These are phyloP conservation scores for Beauveria asiatica DNA, from an alignment of 2,329 filamentous ascomycete species.

Conservation along the genomic window DNA sequence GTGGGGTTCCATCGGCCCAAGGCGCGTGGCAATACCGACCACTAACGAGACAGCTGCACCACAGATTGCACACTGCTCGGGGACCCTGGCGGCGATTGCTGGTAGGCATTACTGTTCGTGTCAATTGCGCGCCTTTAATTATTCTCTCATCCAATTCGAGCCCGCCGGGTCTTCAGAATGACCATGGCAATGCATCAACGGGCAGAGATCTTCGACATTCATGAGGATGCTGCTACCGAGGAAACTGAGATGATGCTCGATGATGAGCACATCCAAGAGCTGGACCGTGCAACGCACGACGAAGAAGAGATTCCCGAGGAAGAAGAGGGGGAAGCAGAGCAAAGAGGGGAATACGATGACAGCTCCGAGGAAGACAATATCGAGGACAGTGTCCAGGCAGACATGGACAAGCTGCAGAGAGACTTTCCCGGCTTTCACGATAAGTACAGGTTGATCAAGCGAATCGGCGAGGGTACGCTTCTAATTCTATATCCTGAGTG, in stretches of 20 bases:
- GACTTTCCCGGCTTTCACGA: conserved; percentile 78
- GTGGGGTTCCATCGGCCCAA: not conserved
- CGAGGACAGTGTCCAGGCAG: conserved; percentile 63
- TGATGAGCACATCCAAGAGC: conserved; percentile 24
- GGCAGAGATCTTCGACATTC: conserved; percentile 36
- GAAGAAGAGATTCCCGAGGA: conserved; percentile 23
- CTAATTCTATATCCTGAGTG: not conserved
- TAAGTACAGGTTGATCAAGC: conserved; percentile 84
- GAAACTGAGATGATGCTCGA: conserved; percentile 43
- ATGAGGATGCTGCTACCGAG: conserved; percentile 41
- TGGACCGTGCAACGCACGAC: conserved; percentile 16
- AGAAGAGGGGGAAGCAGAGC: conserved; percentile 26
- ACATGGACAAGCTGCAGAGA: conserved; percentile 78
- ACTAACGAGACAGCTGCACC: not conserved
- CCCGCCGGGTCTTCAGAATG: conserved; percentile 14
- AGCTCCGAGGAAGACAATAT: conserved; percentile 53
- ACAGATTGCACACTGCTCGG: not conserved
- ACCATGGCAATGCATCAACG: conserved; percentile 17
- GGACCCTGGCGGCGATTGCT: not conserved
- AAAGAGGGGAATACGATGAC: conserved; percentile 32
- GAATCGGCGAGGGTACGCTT: conserved; percentile 80
- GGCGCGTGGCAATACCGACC: conserved; percentile 5
- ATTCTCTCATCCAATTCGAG: conserved; percentile 8
- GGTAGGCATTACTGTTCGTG: not conserved
- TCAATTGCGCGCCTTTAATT: not conserved